phyloP scores from a whole-genome alignment of 805 yeast species.

The Kazachstania kunashirensis region DNA sequence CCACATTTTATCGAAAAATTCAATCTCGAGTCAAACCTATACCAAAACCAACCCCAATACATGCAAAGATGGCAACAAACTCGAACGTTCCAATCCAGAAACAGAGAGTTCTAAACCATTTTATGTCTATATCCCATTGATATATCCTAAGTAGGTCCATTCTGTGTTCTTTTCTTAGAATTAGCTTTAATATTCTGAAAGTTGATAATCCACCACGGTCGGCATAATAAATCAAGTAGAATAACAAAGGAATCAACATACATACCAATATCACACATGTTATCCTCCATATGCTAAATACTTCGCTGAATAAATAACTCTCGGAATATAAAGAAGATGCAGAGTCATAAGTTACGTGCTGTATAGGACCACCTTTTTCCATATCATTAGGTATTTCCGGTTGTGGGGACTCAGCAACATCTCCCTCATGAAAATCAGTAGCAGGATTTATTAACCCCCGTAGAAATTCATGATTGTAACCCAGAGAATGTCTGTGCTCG shows the following conservation, averaged over 20 bases:
- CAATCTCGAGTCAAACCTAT: not conserved
- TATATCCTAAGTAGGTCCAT: slow-evolving; percentile 19
- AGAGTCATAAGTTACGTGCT: slow-evolving; percentile 17
- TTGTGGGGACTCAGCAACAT: not conserved
- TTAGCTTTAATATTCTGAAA: slow-evolving; percentile 14
- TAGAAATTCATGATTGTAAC: too few species aligned
- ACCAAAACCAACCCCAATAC: slow-evolving; percentile 29
- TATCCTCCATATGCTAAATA: slow-evolving; percentile 17
- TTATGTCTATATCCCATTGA: slow-evolving; percentile 22
- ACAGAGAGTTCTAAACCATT: slow-evolving; percentile 24
- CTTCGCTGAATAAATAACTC: slow-evolving; percentile 7
- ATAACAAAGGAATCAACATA: slow-evolving; percentile 20
- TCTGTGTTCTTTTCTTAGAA: slow-evolving; percentile 16
- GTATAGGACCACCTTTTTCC: slow-evolving; percentile 12
- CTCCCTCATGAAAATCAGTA: not conserved
- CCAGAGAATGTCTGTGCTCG: too few species aligned
- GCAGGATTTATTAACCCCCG: too few species aligned
- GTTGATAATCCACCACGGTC: slow-evolving; percentile 13
- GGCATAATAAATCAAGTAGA: slow-evolving; percentile 20
- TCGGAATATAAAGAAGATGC: slow-evolving; percentile 12
- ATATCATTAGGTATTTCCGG: not conserved
- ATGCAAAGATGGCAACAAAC: slow-evolving; percentile 28
- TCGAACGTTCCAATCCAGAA: slow-evolving; percentile 27
- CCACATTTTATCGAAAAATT: too few species aligned
- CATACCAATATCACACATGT: slow-evolving; percentile 11